Base-by-base conservation (phyloP, 2,329 filamentous ascomycete genomes). In the Oidium heveae region DNA sequence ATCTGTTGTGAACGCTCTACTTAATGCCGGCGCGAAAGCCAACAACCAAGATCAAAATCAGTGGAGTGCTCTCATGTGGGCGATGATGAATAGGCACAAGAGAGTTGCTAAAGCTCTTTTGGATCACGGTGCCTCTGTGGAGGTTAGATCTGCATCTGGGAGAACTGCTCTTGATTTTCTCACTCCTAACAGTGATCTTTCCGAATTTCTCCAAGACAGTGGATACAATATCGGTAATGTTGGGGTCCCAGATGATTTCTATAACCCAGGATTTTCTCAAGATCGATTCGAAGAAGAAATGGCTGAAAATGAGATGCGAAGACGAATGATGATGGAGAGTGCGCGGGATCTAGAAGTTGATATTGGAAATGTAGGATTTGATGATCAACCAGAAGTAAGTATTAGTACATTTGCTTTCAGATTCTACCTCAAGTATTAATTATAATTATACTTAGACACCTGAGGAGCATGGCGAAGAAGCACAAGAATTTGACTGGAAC, bases 51-150 rank as follows among this genome's bases (percentile, higher is more conserved):
- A 98, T 66, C 84, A 82, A 58, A 96, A 96, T 65, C 83, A 93
- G 64, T 98, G 91, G 91, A 96, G 86, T 63, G 85, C 91, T 15
- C 73, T 98, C 57, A 98, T 98, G 88, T 98, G 91, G 91, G 89
- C 91, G 52, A 96, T 96, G 86, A 98, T 91, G 55, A 98, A 98
- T 67, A 74, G 88, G 56, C 91, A 98, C 69, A 96, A 96, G 69
- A 81, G 80, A 51, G 98, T 98, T 60, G 88, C 89, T 37, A 96
- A 96, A 68, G 74, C 87, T 12, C 71, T 98, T 16, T 75, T 98
- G 36, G 89, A 98, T 66, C 85, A 91, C 63, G 88, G 88, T 16
- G 91, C 91, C 20, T 94, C 88, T n/a, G 83, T 88, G 2, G 89
- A 96, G 63, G 84, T 94, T 61, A 94, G 93, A 66, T 96, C 91